phyloP scores from a whole-genome alignment of 805 yeast genomes.

The Barnettozyma californica region DNA sequence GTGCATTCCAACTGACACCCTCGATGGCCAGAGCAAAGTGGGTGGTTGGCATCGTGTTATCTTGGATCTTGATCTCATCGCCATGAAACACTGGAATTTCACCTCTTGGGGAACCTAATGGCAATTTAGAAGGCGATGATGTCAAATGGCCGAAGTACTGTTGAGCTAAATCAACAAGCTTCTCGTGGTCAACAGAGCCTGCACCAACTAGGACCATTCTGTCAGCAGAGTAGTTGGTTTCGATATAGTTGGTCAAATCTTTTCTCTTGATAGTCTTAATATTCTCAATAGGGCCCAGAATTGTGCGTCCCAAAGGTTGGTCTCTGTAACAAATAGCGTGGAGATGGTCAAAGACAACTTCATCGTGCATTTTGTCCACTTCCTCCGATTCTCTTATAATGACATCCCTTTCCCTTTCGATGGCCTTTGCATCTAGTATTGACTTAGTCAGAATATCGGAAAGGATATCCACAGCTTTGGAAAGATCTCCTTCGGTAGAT shows the following conservation, averaged over 20 bases:
- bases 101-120: conserved; percentile 61
- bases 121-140: conserved; percentile 49
- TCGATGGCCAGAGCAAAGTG: conserved; percentile 94
- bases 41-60: conserved; percentile 77
- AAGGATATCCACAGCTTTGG: conserved; percentile 79
- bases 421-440: conserved; percentile 73
- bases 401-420: conserved; percentile 94
- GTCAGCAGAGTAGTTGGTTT: conserved; percentile 87
- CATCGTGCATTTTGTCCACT: conserved; percentile 97
- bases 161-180: conserved; percentile 71
- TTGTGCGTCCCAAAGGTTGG: conserved; percentile 95
- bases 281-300: conserved; percentile 88
- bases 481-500: conserved; percentile 73
- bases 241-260: conserved; percentile 76
- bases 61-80: conserved; percentile 81
- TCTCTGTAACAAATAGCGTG: conserved; percentile 88
- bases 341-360: conserved; percentile 93
- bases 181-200: conserved; percentile 87
- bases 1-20: conserved; percentile 96
- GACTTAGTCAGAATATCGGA: conserved; percentile 88
- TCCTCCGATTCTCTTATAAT: conserved; percentile 95
- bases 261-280: conserved; percentile 72
- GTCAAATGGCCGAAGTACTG: conserved; percentile 67
- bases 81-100: conserved; percentile 77
- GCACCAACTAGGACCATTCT: conserved; percentile 98